These are phyloP conservation scores for Xylaria sp. DNA, from an alignment of 2,329 filamentous ascomycete genomes.

Conservation along the genomic window DNA sequence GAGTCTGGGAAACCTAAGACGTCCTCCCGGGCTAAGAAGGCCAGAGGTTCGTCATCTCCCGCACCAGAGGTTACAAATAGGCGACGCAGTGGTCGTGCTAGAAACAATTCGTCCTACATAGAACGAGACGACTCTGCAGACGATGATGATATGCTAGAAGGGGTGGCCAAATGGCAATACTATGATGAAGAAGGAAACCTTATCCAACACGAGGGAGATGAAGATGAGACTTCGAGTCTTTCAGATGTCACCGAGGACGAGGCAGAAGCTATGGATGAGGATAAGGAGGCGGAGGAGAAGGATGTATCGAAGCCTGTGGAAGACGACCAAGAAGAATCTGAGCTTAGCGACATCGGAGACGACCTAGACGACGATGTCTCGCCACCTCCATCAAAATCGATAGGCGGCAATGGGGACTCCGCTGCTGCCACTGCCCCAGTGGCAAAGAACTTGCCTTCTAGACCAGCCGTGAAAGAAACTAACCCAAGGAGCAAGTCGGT, in stretches of 20 bases:
- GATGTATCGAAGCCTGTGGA: constrained; percentile 13
- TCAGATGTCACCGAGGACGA: constrained; percentile 28
- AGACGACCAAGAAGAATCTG: constrained; percentile 29
- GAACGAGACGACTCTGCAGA: constrained; percentile 64
- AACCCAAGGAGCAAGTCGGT: constrained; percentile 34
- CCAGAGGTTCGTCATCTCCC: constrained; percentile 40
- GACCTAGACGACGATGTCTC: constrained; percentile 28
- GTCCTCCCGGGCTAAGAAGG: constrained; percentile 38
- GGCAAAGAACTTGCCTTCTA: constrained; percentile 35
- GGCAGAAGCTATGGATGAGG: constrained; percentile 34
- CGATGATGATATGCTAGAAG: constrained; percentile 66
- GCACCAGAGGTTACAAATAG: constrained; percentile 51
- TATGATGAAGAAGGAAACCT: constrained; percentile 45
- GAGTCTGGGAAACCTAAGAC: constrained; percentile 36
- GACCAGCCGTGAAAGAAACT: constrained; percentile 36
- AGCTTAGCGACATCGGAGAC: constrained; percentile 33
- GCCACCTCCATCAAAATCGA: constrained; percentile 32
- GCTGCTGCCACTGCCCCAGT: constrained; percentile 27
- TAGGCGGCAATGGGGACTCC: constrained; percentile 36
- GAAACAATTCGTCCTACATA: constrained; percentile 55
- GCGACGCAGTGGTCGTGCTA: constrained; percentile 61
- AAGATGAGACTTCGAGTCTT: constrained; percentile 27
- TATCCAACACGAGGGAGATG: constrained; percentile 36
- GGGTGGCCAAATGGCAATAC: constrained; percentile 65
- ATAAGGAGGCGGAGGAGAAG: constrained; percentile 29